Evolutionary conservation across 2,329 filamentous ascomycete species (phyloP), one percentile per base, ranked within the genome.

Genomic region (Penicillium brasilianum): DNA sequence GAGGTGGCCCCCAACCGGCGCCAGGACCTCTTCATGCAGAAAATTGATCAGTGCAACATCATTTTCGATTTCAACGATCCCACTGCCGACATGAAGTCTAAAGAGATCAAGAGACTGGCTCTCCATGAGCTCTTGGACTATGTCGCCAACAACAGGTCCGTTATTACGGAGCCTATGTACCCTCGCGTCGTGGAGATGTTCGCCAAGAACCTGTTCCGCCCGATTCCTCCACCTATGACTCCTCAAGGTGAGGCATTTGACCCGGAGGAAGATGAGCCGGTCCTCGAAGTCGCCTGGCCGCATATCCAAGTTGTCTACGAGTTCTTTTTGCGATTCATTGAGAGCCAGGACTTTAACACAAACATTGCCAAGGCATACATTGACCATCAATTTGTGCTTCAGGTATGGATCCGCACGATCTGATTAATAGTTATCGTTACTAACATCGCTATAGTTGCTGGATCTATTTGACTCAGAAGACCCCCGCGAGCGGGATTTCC

Each of bases 21-120:
- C 64, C 93, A 97, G 80, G 94, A 98, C 71, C 86, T 99, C 18
- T 99, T 99, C 80, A 97, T 99, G 93, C 93, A 98, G 76, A 99
- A 99, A 84, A 95, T 99, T 70, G 95, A 98, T 73, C 95, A 99
- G 78, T 99, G 95, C 83, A 99, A 99, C 76, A 96, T 99, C 82
- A 99, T 99, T 72, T 99, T 99, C 76, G 95, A 99, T 81, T 99
- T 99, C 82, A 99, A 98, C 76, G 95, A 99, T 78, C 92, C 94
- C 52, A 96, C 92, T 67, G 93, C 90, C 69, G 95, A 99, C 76
- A 98, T 99, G 93, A 99, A 99, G 79, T 97, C 94, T 51, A 99
- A 99, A 82, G 95, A 99, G 80, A 98, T 99, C 84, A 99, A 99
- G 84, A 88, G 95, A 73, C 83, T 99, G 69, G 95, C 95, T 44